Base-by-base conservation (phyloP, 805 yeast species). In the Candida broadrunensis region DNA sequence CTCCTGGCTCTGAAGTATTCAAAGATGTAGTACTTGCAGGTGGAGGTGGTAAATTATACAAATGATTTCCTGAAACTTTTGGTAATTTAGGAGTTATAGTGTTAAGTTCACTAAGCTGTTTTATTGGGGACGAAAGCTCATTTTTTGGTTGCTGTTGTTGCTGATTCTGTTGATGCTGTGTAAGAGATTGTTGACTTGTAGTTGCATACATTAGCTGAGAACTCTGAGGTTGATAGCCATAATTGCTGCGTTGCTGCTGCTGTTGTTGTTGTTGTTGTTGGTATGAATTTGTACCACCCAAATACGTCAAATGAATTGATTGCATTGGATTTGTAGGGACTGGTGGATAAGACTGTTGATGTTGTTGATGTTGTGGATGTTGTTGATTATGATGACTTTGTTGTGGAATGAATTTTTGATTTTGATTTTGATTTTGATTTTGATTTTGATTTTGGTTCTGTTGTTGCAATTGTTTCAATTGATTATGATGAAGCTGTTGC, bases 101-200 rank as follows among this genome's bases (percentile, higher is more conserved):
- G 41, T 46, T 51, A 16, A 45, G 21, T 3, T 52, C 56, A 9
- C 44, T 35, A 5, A 45, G 34, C 34, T 56, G 65, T 35, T 60
- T 51, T 34, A 56, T 48, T 2, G 70, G 71, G 2, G 70, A 65
- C n/a, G 67, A 59, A 51, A 39, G 75, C 72, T 50, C 79, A 49
- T 43, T 65, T 59, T 50, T 70, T 8, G 6, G 20, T 16, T 31
- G 39, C 16, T 39, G 37, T 8, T 32, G 31, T 15, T 41, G 23
- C 21, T 17, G 35, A 6, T 18, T 29, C 12, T 34, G 35, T 33
- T 27, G 43, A 26, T 26, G 41, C 24, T 15, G 31, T 23, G 23
- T 33, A 20, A 4, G 33, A 6, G 20, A 13, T 25, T 25, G n/a
- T 5, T 25, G 29, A 9, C 14, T 13, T 24, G 47, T 24, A 9